A percentile compares a stretch with the other conserved stretches of the same genome.
These are phyloP conservation scores for Carpinus fangiana DNA, from an alignment of 306 rosid genomes.

Conservation along the genomic window DNA sequence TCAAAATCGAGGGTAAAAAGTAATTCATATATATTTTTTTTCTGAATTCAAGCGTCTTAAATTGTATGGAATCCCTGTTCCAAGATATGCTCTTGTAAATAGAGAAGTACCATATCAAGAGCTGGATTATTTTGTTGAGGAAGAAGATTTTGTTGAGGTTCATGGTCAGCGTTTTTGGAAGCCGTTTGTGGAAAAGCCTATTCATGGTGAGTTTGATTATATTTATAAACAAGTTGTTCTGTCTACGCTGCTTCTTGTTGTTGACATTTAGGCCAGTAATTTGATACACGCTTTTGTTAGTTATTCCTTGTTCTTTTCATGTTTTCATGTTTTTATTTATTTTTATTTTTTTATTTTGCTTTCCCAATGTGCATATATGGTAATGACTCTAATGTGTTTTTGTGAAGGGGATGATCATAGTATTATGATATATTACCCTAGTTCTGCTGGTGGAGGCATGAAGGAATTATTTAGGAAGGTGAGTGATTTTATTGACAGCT, in stretches of 20 bases:
- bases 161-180: constrained; percentile 82
- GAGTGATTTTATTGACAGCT: constrained; percentile 36
- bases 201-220: constrained; percentile 69
- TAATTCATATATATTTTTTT: constrained; percentile 34
- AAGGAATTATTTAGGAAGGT: constrained; percentile 98
- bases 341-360: constrained; percentile 5
- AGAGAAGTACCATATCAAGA: constrained; percentile 78
- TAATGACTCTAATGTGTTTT: constrained; percentile 40
- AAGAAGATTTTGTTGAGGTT: constrained; percentile 97
- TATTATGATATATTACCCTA: constrained; percentile 98
- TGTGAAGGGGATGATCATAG: constrained; percentile 92
- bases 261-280: constrained; percentile 6
- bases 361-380: constrained; percentile 25
- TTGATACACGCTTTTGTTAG: not conserved
- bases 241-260: constrained; percentile 17
- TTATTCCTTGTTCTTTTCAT: not conserved
- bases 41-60: constrained; percentile 72
- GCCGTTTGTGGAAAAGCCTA: constrained; percentile 99
- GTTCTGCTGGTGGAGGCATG: constrained; percentile 99
- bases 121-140: constrained; percentile 85
- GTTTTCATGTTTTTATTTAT: not conserved
- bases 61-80: constrained; percentile 81
- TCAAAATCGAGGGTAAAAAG: constrained; percentile 8
- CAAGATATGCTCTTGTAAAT: constrained; percentile 91
- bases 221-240: constrained; percentile 23